A percentile compares a stretch with the other conserved stretches of the same genome.
These are phyloP conservation scores for Xylariaceae sp. DNA, from an alignment of 2,329 filamentous ascomycete genomes.

Conservation along the genomic window DNA sequence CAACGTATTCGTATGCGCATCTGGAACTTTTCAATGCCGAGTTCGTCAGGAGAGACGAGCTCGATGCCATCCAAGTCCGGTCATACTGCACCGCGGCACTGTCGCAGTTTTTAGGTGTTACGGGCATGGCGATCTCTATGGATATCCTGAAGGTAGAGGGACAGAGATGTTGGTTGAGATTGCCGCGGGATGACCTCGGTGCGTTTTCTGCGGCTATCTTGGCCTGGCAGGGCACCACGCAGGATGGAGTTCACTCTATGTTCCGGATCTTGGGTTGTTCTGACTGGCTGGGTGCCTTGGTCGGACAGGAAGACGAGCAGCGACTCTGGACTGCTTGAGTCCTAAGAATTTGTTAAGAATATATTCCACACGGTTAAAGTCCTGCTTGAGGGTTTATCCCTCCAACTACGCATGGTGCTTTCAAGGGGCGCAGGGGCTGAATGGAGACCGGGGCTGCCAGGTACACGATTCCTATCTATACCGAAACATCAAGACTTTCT, in stretches of 20 bases:
- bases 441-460: neutral
- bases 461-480: neutral
- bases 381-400: neutral
- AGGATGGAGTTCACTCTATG: slow-evolving; percentile 41
- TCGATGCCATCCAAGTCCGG: slow-evolving; percentile 60
- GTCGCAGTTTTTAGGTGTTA: slow-evolving; percentile 63
- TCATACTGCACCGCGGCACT: slow-evolving; percentile 60
- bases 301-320: slow-evolving; percentile 44
- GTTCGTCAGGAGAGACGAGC: slow-evolving; percentile 19
- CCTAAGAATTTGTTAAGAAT: neutral
- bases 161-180: slow-evolving; percentile 56
- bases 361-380: neutral
- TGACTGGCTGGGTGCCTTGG: slow-evolving; percentile 58
- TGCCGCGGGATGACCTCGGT: slow-evolving; percentile 56
- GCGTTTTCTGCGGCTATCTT: slow-evolving; percentile 60
- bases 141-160: slow-evolving; percentile 62
- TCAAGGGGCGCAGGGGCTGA: no score
- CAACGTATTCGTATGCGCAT: slow-evolving; percentile 53
- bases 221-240: slow-evolving; percentile 52
- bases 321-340: slow-evolving; percentile 46
- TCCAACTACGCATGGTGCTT: neutral
- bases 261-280: slow-evolving; percentile 54
- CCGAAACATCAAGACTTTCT: neutral
- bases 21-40: slow-evolving; percentile 42
- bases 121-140: slow-evolving; percentile 60